Base-by-base conservation (phyloP, 345 rosid species). In the Moricandia moricandioides region DNA sequence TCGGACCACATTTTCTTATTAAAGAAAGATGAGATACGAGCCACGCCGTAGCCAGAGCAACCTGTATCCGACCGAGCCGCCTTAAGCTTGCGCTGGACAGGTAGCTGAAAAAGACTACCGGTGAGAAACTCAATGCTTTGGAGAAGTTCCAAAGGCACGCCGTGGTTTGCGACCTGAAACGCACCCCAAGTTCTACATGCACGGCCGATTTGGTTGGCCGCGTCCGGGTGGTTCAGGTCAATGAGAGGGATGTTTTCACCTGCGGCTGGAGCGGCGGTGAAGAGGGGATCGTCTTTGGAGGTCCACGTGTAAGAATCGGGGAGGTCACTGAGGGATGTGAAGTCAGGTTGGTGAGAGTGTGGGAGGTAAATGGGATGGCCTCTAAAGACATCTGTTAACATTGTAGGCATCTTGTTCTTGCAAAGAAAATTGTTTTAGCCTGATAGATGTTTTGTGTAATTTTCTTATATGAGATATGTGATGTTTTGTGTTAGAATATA, bases 1-100 rank as follows among this genome's bases (percentile, higher is more conserved):
- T 93, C 98, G 54, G 92, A 90, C 98, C 98, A 90, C 98, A 93
- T 86, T 69, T 71, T 70, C 82, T 88, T 87, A 2, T 69, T 45
- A 67, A 92, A 92, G 76, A 90, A 88, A 7, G 86, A 83, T 2
- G 96, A 78, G 35, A 92, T 86, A 72, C 87, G 83, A 40, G 96
- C 91, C 0, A 79, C 67, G n/a, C 98, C 98, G 4, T 92, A 92
- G 2, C 98, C 98, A 6, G 87, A 77, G 67, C 82, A 77, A 8
- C 84, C 86, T 0, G 72, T 77, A 0, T 88, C 86, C 4, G 86
- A 72, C 33, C 96, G 74, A 8, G 68, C 56, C 24, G 56, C 24
- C 10, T 49, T 16, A 49, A 49, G 56, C 56, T 49, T 49, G 56
- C 26, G 56, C 5, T 49, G 56, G 11, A 49, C 56, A 2, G 56